Percentiles rank a stretch among this genome's conserved stretches.
These are phyloP conservation scores for Mytilinidion resinicola DNA, from an alignment of 495 filamentous ascomycete genomes.

Conservation along the genomic window DNA sequence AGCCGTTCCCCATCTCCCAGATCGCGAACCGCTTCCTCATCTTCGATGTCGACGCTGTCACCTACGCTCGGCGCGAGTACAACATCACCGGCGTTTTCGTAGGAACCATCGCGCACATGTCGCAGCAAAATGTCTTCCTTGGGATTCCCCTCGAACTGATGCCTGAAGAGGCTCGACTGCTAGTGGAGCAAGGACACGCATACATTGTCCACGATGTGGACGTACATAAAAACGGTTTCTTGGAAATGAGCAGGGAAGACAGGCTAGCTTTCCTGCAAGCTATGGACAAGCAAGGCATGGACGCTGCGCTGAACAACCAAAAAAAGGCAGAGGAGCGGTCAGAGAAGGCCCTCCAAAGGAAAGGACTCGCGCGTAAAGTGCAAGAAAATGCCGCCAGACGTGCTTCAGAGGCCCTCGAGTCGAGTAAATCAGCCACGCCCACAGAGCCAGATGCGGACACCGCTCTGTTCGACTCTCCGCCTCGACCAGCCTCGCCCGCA, in stretches of 20 bases:
- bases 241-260: constrained; percentile 49
- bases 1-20: constrained; percentile 73
- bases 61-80: constrained; percentile 70
- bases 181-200: constrained; percentile 73
- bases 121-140: constrained; percentile 91
- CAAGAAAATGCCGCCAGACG: background rate
- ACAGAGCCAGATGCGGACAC: background rate
- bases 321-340: constrained; percentile 34
- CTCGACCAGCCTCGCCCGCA: background rate
- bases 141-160: constrained; percentile 83
- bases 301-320: constrained; percentile 41
- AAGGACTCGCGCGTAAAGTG: constrained; percentile 18
- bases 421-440: background rate
- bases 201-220: constrained; percentile 72
- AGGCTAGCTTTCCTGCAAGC: constrained; percentile 35
- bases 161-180: constrained; percentile 78
- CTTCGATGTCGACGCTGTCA: constrained; percentile 75
- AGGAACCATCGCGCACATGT: constrained; percentile 81
- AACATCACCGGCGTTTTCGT: constrained; percentile 83
- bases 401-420: background rate
- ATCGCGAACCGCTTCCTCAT: constrained; percentile 78
- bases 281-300: constrained; percentile 40
- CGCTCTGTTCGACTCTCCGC: constrained; percentile 3
- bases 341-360: constrained; percentile 22
- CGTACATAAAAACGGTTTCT: constrained; percentile 57